Evolutionary conservation across 345 rosid species (phyloP), one percentile per base, ranked within the genome.

Genomic region (Dipteronia dyeriana): DNA sequence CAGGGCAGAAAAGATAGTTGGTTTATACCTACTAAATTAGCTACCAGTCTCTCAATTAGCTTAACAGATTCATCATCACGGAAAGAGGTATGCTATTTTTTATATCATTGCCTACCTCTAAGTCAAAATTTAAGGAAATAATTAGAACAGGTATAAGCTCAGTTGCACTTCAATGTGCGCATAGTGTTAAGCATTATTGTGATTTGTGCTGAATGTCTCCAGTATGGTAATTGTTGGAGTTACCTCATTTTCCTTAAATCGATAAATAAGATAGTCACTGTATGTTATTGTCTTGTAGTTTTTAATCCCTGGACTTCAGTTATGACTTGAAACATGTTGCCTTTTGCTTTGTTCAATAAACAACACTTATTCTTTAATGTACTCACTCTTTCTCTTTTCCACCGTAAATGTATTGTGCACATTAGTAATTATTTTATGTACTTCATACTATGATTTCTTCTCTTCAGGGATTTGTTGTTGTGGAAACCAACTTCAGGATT

Each of bases 1-100:
- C 88, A 93, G 99, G 99, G 97, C 75, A 90, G 94, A 87, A 96
- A 90, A 75, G 98, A 94, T 65, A 89, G 92, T 84, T 96, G 98
- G 99, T 92, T 94, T 86, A 91, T 93, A 82, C 99, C 99, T 38
- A 95, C 98, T 79, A 92, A 90, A 80, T 82, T 95, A 82, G 97
- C 92, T 29, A 91, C 98, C 47, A 93, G 94, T 90, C 87, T 95
- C 73, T 93, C 99, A 34, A 83, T 91, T 81, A 95, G 97, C 83
- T 88, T 95, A 41, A 84, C 98, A 71, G 98, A 95, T 86, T 89
- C 99, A 67, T 92, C 97, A 54, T 73, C 89, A 34, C 79, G 99
- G 80, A 95, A 92, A 81, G 88, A 93, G 95, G 99, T 95, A 73
- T 72, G 73, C 59, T 66, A 47, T 66, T n/a, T 82, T 41, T 64